Base-by-base conservation (phyloP, 495 filamentous ascomycete genomes). In the Evansstolkia leycettana region DNA sequence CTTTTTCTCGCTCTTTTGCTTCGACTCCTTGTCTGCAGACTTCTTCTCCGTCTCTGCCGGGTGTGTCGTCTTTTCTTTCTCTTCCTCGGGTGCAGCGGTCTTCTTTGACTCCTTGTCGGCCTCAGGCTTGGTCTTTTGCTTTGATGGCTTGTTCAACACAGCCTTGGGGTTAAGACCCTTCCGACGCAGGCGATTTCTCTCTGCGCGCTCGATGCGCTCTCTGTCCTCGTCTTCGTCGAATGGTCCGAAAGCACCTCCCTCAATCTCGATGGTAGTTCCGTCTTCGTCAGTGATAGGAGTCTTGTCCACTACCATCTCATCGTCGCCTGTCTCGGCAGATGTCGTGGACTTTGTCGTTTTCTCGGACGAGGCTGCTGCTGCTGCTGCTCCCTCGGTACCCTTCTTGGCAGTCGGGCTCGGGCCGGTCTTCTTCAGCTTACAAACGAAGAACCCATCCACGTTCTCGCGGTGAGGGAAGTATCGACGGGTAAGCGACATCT, bases 361-460 rank as follows among this genome's bases (percentile, higher is more conserved):
- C 28, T 47, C 36, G 13, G 28, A 40, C 2, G 42, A 26, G 17
- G 44, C 42, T 14, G 43, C 17, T 12, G 37, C 49, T 29, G 44
- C 43, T 14, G 46, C 37, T 17, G 26, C 39, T 9, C 27, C 46
- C 14, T 40, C 57, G 12, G 50, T 54, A 12, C 45, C 59, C 13
- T 61, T 50, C 39, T 72, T 67, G 25, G 69, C 70, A 19, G 62
- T 58, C 0, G 80, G 75, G 9, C 78, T 82, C 0, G 81, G 82
- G 9, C 74, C 90, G 18, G 72, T 73, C 73, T 98, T 98, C 64
- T 92, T 89, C 52, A 98, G 78, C 60, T 96, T 98, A 50, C 84
- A 81, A 38, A 96, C 90, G 54, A 92, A 98, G 77, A 98, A 98
- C 36, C 90, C 90, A 45, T 98, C 90, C 17, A 98, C 83, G 64